Conservation (phyloP, 306 rosid species). For the Vicia faba region DNA sequence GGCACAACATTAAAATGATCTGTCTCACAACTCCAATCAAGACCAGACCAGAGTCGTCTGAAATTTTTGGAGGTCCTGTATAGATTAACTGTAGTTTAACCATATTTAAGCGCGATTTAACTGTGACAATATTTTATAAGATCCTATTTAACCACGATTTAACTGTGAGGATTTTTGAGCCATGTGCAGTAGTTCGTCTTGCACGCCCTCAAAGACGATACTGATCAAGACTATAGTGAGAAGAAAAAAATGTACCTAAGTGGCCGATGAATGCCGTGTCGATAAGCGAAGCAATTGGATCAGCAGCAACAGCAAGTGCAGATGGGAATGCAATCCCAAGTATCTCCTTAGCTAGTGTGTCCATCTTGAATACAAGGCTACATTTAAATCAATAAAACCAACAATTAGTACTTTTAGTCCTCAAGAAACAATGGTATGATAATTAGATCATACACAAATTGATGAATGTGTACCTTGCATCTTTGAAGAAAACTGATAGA, state of each 20-base stretch:
- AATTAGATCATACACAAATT: neutral
- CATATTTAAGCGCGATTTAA: too few species aligned
- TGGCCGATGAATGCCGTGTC: conserved; percentile 99
- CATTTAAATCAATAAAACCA: conserved; percentile 31
- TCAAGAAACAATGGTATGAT: neutral
- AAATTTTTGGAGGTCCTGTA: too few species aligned
- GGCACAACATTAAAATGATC: neutral
- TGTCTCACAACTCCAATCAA: neutral
- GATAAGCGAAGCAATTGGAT: conserved; percentile 93
- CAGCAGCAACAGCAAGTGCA: conserved; percentile 96
- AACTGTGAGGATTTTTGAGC: too few species aligned
- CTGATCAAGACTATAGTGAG: neutral
- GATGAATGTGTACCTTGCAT: conserved; percentile 58
- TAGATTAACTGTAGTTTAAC: too few species aligned
- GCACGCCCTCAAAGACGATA: too few species aligned
- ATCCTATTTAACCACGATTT: too few species aligned
- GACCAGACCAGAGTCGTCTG: neutral
- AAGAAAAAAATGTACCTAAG: conserved; percentile 58
- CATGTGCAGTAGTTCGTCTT: too few species aligned
- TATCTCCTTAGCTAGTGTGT: conserved; percentile 69
- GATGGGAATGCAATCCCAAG: conserved; percentile 89
- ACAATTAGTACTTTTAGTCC: neutral
- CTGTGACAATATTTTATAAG: too few species aligned
- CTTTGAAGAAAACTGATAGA: conserved; percentile 81
- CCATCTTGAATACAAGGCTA: conserved; percentile 79